Evolutionary conservation across 805 yeast genomes (phyloP).

Genomic region (Candida sonorensis): DNA sequence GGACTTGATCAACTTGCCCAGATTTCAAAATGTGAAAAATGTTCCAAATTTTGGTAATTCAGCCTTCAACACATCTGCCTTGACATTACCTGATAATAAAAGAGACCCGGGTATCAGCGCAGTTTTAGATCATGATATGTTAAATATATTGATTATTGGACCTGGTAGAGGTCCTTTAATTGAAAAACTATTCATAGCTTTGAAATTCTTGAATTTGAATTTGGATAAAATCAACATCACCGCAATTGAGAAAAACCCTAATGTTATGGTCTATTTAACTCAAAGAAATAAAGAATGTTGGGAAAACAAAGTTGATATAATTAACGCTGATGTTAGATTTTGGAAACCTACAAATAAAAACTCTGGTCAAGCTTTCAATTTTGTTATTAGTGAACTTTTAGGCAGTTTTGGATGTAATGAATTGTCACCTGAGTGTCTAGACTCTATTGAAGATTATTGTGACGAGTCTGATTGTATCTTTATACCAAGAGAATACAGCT

Average conservation of each 20-base stretch:
- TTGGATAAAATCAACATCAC: conserved; percentile 27
- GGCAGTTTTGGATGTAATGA: conserved; percentile 96
- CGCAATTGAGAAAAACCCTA: conserved; percentile 69
- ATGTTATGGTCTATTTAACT: conserved; percentile 46
- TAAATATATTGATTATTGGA: conserved; percentile 60
- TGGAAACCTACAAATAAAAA: conserved; percentile 29
- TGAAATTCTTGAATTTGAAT: conserved; percentile 26
- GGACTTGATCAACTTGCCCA: conserved; percentile 22
- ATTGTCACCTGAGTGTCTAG: conserved; percentile 74
- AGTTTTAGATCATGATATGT: too few relatives aligned
- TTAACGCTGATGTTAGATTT: conserved; percentile 52
- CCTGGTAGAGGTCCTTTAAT: conserved; percentile 87
- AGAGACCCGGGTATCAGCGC: too few relatives aligned
- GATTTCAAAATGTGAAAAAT: conserved; percentile 16
- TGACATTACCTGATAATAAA: conserved; percentile 8
- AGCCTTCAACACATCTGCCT: conserved; percentile 17
- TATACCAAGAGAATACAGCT: conserved; percentile 55
- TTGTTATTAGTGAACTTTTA: conserved; percentile 73
- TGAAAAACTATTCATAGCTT: conserved; percentile 40
- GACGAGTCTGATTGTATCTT: conserved; percentile 45
- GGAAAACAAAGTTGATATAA: conserved; percentile 43
- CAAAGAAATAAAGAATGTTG: conserved; percentile 46
- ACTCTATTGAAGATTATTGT: conserved; percentile 32
- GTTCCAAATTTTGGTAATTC: conserved; percentile 10
- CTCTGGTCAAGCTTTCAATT: conserved; percentile 36